Evolutionary conservation across 768 basidiomycete genomes (phyloP), one percentile per base, ranked within the genome.

Genomic region (Termitomyces bulborhizus): DNA sequence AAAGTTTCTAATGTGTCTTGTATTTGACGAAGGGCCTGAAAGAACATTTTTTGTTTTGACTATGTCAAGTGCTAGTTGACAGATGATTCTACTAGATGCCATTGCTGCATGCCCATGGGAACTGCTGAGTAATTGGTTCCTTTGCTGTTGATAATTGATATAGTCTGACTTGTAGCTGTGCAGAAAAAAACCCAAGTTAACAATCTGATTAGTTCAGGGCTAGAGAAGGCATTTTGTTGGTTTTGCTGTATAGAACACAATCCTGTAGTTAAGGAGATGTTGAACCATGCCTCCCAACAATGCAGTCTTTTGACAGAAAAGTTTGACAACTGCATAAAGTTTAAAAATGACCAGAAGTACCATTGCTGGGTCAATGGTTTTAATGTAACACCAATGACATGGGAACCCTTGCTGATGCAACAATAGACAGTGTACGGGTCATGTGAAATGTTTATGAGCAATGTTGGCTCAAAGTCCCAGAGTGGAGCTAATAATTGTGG

Each of bases 341-440:
- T n/a, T n/a, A n/a, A n/a, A n/a, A n/a, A n/a, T n/a, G n/a, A n/a
- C n/a, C n/a, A n/a, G n/a, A n/a, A n/a, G n/a, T n/a, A n/a, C 47
- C 42, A 58, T n/a, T 58, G 57, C 13, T 51, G 6, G 8, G 31
- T n/a, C 1, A 58, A 45, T 2, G 53, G 57, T 34, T 46, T 51
- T 1, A 11, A 21, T 2, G 45, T 39, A 21, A 57, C 31, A 37
- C 56, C 51, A 42, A 57, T 53, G 15, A 57, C 16, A 16, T 57
- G 51, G n/a, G 16, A 18, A 4, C 31, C 21, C 4, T 3, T 15
- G 8, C 6, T 40, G 16, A 53, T 4, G 6, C 51, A 21, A 24
- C 27, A 36, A 34, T 57, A 57, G 4, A 42, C 31, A 41, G 53
- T 48, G 51, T 53, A 53, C 3, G 5, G 0, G 13, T 57, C 6